phyloP scores from a whole-genome alignment of 352 stramenopile genomes.

The Phytophthora pluvialis region DNA sequence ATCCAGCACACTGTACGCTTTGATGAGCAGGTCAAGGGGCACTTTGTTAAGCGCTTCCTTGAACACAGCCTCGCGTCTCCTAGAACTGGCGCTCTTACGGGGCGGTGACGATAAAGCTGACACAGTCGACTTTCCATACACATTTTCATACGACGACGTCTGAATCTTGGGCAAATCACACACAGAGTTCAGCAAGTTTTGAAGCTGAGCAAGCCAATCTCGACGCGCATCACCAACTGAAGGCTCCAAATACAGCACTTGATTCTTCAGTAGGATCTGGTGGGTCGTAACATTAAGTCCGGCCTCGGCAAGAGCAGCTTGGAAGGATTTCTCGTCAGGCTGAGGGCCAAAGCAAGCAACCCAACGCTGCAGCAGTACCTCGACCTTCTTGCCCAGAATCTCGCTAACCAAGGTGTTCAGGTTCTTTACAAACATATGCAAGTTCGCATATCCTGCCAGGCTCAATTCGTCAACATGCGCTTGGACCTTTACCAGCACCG shows the following conservation, averaged over 20 bases:
- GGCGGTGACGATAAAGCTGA: conserved; percentile 65
- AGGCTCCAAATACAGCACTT: conserved; percentile 96
- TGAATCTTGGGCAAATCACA: conserved; percentile 93
- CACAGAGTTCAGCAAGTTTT: conserved; percentile 94
- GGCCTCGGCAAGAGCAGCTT: conserved; percentile 50
- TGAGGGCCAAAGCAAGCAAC: conserved; percentile 67
- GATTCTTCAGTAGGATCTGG: conserved; percentile 97
- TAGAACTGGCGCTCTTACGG: conserved; percentile 61
- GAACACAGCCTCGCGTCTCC: conserved; percentile 73
- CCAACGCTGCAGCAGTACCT: conserved; percentile 69
- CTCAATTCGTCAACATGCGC: conserved; percentile 95
- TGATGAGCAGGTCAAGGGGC: conserved; percentile 66
- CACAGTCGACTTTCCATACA: conserved; percentile 76
- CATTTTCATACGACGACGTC: conserved; percentile 87
- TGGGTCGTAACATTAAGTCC: conserved; percentile 68
- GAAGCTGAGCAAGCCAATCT: conserved; percentile 91
- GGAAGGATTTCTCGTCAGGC: conserved; percentile 66
- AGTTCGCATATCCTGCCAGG: conserved; percentile 94
- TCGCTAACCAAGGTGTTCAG: conserved; percentile 89
- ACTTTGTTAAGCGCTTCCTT: conserved; percentile 72
- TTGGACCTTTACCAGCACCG: conserved; percentile 90
- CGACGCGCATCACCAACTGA: conserved; percentile 93
- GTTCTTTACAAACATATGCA: conserved; percentile 92
- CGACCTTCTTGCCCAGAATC: conserved; percentile 86
- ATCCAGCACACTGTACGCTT: conserved; percentile 82